Conservation (phyloP, 2,329 filamentous ascomycete species). For the Gyromitra esculenta region DNA sequence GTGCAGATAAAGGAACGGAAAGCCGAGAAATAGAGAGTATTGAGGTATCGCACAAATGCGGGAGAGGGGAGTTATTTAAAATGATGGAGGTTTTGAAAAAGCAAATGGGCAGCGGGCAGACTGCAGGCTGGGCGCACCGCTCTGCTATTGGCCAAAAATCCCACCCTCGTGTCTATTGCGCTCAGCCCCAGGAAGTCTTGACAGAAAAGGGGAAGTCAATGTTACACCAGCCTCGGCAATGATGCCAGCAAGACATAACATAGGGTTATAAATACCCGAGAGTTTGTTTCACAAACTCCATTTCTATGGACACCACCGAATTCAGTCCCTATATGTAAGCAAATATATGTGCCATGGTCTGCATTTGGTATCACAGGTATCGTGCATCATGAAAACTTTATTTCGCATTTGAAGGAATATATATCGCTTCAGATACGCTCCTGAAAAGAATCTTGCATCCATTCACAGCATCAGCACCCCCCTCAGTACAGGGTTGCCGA, state of each 20-base stretch:
- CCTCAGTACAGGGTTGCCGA: too few species aligned
- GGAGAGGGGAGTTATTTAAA: conserved; percentile 36
- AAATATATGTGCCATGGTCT: background rate
- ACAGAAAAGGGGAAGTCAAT: background rate
- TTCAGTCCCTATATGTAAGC: background rate
- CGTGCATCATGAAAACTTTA: too few species aligned
- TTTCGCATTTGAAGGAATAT: too few species aligned
- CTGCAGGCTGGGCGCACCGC: background rate
- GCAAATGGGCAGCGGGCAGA: background rate
- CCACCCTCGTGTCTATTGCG: background rate
- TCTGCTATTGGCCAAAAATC: background rate
- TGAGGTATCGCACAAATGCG: background rate
- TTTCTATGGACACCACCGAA: background rate
- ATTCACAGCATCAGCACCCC: too few species aligned
- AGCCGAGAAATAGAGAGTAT: background rate
- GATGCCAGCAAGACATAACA: background rate
- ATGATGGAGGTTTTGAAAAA: background rate
- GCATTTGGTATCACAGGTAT: too few species aligned
- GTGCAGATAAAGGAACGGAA: background rate
- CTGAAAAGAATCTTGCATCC: too few species aligned
- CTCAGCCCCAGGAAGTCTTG: conserved; percentile 15
- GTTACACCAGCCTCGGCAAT: conserved; percentile 13
- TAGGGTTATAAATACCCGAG: background rate
- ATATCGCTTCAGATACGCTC: too few species aligned
- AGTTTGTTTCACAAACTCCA: conserved; percentile 4